Base-by-base conservation (phyloP, 768 basidiomycete genomes). In the Suillus placidus region DNA sequence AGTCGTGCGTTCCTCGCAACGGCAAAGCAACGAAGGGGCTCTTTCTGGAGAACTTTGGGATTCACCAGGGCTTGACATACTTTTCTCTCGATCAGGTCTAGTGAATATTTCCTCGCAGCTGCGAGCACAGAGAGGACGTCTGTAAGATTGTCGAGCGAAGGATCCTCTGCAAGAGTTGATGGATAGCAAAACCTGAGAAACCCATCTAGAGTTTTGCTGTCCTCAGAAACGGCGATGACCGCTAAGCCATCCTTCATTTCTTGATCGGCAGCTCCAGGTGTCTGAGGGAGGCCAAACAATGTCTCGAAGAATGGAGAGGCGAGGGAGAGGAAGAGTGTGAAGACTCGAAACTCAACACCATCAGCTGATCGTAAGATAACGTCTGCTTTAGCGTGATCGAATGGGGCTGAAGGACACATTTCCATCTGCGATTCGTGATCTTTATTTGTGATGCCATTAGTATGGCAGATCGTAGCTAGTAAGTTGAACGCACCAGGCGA, bases 261-360 rank as follows among this genome's bases (percentile, higher is more conserved):
- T 18, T 49, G 62, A 32, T 64, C 45, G 13, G 47, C 54, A 0
- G 60, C 23, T 10, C 34, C 32, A 45, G 51, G 35, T 26, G 72
- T 52, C 57, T 74, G 72, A 7, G 73, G 71, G 8, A 75, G 65
- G 23, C 65, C 43, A 57, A 77, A 71, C 72, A 77, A 74, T 45
- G 67, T 66, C n/a, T 64, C 58, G 64, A 78, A 79, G 57, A 76
- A 66, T 0, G 75, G 64, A 20, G 78, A 78, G 0, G 76, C 71
- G 12, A 72, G 66, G 26, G 68, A 61, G 20, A 77, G 71, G 30
- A 76, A 68, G 16, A 64, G 45, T 23, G 72, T 74, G 63, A 74
- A 72, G 14, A 76, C 63, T 23, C 51, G 69, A 61, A 77, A 61
- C 61, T 77, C 70, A 35, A 76, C 64, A 13, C 67, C 65, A 64